phyloP scores from a whole-genome alignment of 1,139 yeast species.

The Saccharomycopsis hybrid region DNA sequence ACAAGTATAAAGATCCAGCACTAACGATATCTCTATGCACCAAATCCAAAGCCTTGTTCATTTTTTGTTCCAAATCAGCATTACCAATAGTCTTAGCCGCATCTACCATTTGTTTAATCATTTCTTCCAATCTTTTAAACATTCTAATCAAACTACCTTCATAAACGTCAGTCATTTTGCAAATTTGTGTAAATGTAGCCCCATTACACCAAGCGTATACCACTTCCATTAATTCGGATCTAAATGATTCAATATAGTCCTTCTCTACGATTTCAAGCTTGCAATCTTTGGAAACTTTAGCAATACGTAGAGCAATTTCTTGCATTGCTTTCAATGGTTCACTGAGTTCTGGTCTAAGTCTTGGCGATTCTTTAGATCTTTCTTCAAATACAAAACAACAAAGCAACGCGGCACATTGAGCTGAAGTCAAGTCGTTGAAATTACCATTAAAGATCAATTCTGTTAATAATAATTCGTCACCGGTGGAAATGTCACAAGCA shows the following conservation, averaged over 20 bases:
- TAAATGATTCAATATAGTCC: conserved; percentile 85
- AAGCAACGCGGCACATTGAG: conserved; percentile 84
- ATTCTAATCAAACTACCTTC: conserved; percentile 94
- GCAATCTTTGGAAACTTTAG: conserved; percentile 81
- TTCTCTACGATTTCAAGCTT: conserved; percentile 85
- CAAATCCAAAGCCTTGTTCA: conserved; percentile 77
- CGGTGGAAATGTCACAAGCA: conserved; percentile 95
- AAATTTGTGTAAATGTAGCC: conserved; percentile 89
- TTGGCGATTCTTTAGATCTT: conserved; percentile 81
- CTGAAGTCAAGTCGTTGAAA: conserved; percentile 79
- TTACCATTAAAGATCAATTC: conserved; percentile 94
- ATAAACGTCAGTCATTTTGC: conserved; percentile 97
- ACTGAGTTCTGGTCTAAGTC: conserved; percentile 77
- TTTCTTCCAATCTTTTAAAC: conserved; percentile 89
- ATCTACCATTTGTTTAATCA: conserved; percentile 79
- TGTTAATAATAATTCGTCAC: conserved; percentile 83
- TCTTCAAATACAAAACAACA: conserved; percentile 98
- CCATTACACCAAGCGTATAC: conserved; percentile 97
- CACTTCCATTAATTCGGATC: conserved; percentile 94
- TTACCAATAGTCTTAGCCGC: conserved; percentile 95
- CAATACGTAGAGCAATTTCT: conserved; percentile 86
- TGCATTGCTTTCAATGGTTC: conserved; percentile 84
- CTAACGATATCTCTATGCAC: conserved; percentile 95
- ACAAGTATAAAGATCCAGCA: conserved; percentile 83
- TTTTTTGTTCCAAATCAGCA: conserved; percentile 73